Conservation (phyloP, 768 basidiomycete genomes). For the Boletus vinaceobasis region DNA sequence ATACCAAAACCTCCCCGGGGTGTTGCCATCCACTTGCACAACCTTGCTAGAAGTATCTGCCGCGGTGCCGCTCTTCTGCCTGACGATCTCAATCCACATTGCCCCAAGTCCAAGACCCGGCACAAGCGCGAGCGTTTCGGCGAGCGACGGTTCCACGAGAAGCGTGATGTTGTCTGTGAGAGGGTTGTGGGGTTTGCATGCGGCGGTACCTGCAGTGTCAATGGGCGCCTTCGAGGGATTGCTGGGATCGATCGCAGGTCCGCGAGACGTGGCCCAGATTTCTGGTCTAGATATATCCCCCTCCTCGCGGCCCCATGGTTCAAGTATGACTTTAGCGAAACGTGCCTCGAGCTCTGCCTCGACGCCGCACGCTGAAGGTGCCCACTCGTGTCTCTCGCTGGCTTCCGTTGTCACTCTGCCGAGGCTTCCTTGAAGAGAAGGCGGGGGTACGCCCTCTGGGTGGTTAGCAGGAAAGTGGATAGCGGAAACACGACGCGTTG, state of each 20-base stretch:
- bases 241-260: slow-evolving; percentile 31
- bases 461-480: slow-evolving; percentile 39
- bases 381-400: slow-evolving; percentile 5
- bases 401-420: slow-evolving; percentile 5
- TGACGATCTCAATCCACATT: slow-evolving; percentile 66
- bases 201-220: neutral
- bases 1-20: slow-evolving; percentile 47
- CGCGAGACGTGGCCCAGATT: slow-evolving; percentile 37
- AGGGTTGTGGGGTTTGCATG: slow-evolving; percentile 43
- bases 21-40: slow-evolving; percentile 2
- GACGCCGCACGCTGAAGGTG: slow-evolving; percentile 29
- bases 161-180: slow-evolving; percentile 57
- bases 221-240: slow-evolving; percentile 8
- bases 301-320: slow-evolving; percentile 50
- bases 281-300: slow-evolving; percentile 36
- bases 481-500: slow-evolving; percentile 54
- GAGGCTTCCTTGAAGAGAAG: neutral
- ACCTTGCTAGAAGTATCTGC: neutral
- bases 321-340: slow-evolving; percentile 50
- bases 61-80: slow-evolving; percentile 24
- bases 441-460: slow-evolving; percentile 1
- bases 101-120: slow-evolving; percentile 61
- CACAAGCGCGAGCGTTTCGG: slow-evolving; percentile 37
- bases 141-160: slow-evolving; percentile 45
- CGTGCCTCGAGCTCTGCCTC: slow-evolving; percentile 46